Base-by-base conservation (phyloP, 225 moss, liverwort and hornwort genomes). In the Ulota crispa region DNA sequence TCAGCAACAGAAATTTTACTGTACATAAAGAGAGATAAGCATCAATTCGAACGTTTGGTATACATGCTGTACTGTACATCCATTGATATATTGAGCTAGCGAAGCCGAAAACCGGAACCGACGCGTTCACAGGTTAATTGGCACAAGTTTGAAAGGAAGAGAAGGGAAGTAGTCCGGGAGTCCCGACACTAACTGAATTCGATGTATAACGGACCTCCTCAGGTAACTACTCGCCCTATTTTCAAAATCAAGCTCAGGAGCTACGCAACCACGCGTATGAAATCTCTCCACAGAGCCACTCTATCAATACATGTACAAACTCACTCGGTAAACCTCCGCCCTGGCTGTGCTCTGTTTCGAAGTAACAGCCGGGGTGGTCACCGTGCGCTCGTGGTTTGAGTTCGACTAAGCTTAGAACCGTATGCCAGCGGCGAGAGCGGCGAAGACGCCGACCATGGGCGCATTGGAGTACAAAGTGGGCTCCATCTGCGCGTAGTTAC, bases 401-500 rank as follows among this genome's bases (percentile, higher is more conserved):
- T 21, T 9, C 15, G 18, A 61, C 28, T 42, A n/a, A 41, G 8
- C 27, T n/a, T 41, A 42, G 8, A 72, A 86, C 47, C 12, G 65
- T 5, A 1, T 69, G 16, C 84, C 89, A 1, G 89, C 81, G 20
- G 70, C 89, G 32, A 89, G 84, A 15, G 84, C 82, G 9, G 89
- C 84, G 43, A 79, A 28, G 54, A 89, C 89, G 14, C 89, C 89
- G 3, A 89, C 79, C 52, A 89, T 84, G 61, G 89, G 89, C 2
- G 84, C 89, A 30, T 86, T 89, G 41, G 55, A 73, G 68, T 89
- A 89, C 0, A 79, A 82, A 6, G 89, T 84, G 9, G 89, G 89
- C n/a, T 89, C 89, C 84, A 69, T 89, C 68, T 89, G 89, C 2
- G 86, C 89, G 24, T 86, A 89, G 64, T 89, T 89, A 0, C 79